Evolutionary conservation across 2,329 filamentous ascomycete genomes (phyloP), one percentile per base, ranked within the genome.

Genomic region (Nannizziopsis barbatae): DNA sequence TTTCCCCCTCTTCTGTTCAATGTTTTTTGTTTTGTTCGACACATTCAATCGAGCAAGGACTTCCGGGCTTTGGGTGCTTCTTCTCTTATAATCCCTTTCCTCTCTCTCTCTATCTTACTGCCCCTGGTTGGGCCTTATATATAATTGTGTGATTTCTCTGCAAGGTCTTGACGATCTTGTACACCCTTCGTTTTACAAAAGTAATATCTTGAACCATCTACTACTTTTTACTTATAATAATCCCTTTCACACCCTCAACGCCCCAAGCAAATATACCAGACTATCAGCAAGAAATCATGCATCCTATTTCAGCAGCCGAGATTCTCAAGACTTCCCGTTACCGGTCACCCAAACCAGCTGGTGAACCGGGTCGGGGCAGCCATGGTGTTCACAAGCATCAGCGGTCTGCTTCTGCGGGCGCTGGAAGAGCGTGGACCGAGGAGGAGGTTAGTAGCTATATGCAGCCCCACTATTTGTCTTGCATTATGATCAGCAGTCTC

Each of bases 361-460:
- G 27, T 20, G 44, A 47, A 1, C 14, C 44, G 2, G 27, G 37
- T 15, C 36, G 44, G 27, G 32, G 36, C 27, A 40, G 14, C 37
- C 35, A 47, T 57, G 73, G 77, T 47, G 70, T 81, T 61, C 69
- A 71, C 51, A 84, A 85, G 68, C 78, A 74, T 62, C 76, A 81
- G 53, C 86, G 84, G 70, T 69, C 75, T 53, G 75, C 79, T 17
- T 80, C 83, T 51, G 84, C 82, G 44, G 83, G 84, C 55, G 83
- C 84, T 56, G 84, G 84, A 58, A 76, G 85, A 64, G 84, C 84
- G 50, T 90, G 85, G 85, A 88, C 84, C 54, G 85, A 89, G 64
- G 84, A 88, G 65, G 85, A 89, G 80, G 84, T 87, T 73, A 58
- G 74, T n/a, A 11, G 15, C 1, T 32, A 8, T 11, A 5, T 32